Percentiles rank a stretch among this genome's conserved stretches.
Evolutionary conservation across 1,139 yeast species (phyloP).

Genomic region (Blastobotrys serpentis): DNA sequence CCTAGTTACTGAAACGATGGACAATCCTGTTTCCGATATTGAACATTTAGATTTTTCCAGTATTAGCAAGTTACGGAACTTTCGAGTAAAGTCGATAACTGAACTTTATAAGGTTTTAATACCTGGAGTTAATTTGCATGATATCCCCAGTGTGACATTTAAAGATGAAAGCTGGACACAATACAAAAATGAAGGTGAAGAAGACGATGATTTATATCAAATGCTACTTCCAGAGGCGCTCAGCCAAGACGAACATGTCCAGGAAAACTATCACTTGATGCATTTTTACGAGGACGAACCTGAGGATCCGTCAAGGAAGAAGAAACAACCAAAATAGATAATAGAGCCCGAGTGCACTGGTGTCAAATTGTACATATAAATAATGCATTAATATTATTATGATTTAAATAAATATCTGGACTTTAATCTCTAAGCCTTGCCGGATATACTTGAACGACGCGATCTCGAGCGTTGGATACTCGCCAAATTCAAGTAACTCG

Average conservation of each 20-base stretch:
- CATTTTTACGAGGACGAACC: conserved; percentile 3
- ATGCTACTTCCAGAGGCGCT: conserved; percentile 17
- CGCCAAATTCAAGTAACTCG: conserved; percentile 7
- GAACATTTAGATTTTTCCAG: conserved; percentile 12
- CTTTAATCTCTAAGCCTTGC: neutral
- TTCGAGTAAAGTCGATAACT: conserved; percentile 18
- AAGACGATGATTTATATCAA: conserved; percentile 13
- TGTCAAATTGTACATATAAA: too few species aligned
- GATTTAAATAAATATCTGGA: neutral
- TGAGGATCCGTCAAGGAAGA: neutral
- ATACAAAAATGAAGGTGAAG: conserved; percentile 4
- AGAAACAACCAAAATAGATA: neutral
- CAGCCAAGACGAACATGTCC: conserved; percentile 16
- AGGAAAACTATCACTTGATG: conserved; percentile 11
- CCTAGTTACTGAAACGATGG: conserved; percentile 22
- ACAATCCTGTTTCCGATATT: conserved; percentile 23
- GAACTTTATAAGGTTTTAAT: conserved; percentile 21
- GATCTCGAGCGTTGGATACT: conserved; percentile 5
- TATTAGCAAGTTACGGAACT: conserved; percentile 8
- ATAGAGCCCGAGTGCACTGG: too few species aligned
- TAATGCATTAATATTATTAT: too few species aligned
- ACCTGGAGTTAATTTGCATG: conserved; percentile 16
- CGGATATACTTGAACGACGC: conserved; percentile 6
- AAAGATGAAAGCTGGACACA: conserved; percentile 7
- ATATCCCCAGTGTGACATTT: conserved; percentile 7